phyloP scores from a whole-genome alignment of 768 basidiomycete genomes.

The Peribolospora kevripleyi region DNA sequence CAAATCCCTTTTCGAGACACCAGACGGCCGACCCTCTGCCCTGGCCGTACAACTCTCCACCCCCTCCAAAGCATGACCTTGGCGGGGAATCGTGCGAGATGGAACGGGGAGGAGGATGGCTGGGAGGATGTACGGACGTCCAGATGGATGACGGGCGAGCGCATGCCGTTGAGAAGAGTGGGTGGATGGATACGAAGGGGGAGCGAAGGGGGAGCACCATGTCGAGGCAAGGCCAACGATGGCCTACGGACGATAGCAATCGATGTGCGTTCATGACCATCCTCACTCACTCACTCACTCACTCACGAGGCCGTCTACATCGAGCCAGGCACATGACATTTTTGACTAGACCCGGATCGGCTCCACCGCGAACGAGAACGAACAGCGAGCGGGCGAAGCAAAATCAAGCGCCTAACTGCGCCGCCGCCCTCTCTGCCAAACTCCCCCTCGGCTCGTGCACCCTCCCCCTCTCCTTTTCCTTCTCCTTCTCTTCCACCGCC shows the following conservation, averaged over 20 bases:
- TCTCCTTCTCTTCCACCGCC: constrained; percentile 8
- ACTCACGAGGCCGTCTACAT: too few relatives aligned
- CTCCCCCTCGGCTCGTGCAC: constrained; percentile 18
- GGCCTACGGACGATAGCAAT: too few relatives aligned
- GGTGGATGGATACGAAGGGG: too few relatives aligned
- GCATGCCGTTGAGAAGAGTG: too few relatives aligned
- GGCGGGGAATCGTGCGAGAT: constrained; percentile 33
- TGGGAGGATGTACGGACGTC: too few relatives aligned
- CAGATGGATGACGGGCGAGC: too few relatives aligned
- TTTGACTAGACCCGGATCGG: background rate
- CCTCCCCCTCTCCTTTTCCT: constrained; percentile 4
- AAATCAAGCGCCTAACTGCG: constrained; percentile 22
- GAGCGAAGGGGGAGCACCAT: too few relatives aligned
- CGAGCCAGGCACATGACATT: too few relatives aligned
- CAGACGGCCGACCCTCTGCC: constrained; percentile 49
- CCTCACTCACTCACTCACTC: too few relatives aligned
- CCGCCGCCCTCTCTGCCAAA: constrained; percentile 18
- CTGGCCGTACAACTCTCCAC: constrained; percentile 55
- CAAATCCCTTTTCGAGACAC: constrained; percentile 52
- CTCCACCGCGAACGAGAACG: constrained; percentile 41
- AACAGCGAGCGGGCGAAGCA: too few relatives aligned
- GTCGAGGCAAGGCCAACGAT: too few relatives aligned
- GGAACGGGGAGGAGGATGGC: constrained; percentile 18
- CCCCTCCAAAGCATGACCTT: constrained; percentile 29
- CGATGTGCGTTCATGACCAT: too few relatives aligned